phyloP scores from a whole-genome alignment of 2,329 filamentous ascomycete species.

The Diaporthe eres region DNA sequence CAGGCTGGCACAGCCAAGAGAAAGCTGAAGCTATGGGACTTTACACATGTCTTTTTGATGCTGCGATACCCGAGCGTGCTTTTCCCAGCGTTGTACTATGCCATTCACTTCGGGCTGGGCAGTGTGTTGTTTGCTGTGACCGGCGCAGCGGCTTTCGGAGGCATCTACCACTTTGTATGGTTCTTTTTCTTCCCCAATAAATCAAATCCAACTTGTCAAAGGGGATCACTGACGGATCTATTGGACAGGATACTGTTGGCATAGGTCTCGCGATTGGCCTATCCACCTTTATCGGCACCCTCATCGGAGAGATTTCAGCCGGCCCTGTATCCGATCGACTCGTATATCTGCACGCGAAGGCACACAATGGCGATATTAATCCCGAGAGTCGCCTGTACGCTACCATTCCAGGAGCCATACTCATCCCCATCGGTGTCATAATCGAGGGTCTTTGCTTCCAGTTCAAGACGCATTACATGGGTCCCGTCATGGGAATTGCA shows the following conservation, averaged over 20 bases:
- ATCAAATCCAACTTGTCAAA: no score
- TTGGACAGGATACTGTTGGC: neutral
- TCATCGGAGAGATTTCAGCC: slow-evolving; percentile 7
- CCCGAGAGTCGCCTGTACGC: slow-evolving; percentile 5
- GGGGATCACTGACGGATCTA: neutral
- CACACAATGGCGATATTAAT: neutral
- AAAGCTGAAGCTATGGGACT: slow-evolving; percentile 9
- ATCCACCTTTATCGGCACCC: neutral
- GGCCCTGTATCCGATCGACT: slow-evolving; percentile 13
- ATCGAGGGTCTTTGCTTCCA: slow-evolving; percentile 45
- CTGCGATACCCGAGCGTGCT: slow-evolving; percentile 6
- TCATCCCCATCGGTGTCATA: slow-evolving; percentile 43
- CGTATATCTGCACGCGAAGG: neutral
- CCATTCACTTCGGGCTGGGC: slow-evolving; percentile 2
- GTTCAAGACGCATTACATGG: slow-evolving; percentile 41
- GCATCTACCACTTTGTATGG: neutral
- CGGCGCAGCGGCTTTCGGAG: neutral
- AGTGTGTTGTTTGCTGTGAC: neutral
- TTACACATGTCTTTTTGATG: slow-evolving; percentile 22
- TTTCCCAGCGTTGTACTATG: neutral
- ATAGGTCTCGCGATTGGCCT: slow-evolving; percentile 15
- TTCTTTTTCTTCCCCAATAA: no score
- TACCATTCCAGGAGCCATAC: slow-evolving; percentile 11
- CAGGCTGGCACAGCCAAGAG: neutral
- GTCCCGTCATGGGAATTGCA: slow-evolving; percentile 41